Evolutionary conservation across 192 early-diverging fungal genomes (phyloP).

Genomic region (Dimargaris xerosporica): DNA sequence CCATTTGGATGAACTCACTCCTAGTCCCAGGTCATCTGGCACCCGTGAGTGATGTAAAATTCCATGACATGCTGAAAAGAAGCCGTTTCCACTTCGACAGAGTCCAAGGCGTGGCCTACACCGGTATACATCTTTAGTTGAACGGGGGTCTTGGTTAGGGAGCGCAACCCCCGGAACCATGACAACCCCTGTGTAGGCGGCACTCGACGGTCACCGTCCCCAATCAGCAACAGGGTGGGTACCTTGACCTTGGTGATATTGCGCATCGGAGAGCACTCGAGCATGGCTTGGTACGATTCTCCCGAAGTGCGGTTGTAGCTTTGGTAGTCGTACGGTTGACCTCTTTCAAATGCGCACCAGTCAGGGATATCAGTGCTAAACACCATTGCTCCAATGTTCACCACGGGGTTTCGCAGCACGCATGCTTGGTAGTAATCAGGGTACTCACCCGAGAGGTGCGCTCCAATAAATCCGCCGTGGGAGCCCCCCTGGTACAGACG

Average conservation of each 20-base stretch:
- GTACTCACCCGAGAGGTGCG: constrained; percentile 32
- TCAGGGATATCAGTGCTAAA: constrained; percentile 51
- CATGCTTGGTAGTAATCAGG: constrained; percentile 45
- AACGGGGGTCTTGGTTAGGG: constrained; percentile 21
- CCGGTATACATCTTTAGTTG: constrained; percentile 37
- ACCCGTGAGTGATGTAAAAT: constrained; percentile 1
- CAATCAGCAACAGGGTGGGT: constrained; percentile 51
- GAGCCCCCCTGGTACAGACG: constrained; percentile 53
- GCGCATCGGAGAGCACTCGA: constrained; percentile 38
- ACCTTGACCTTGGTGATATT: constrained; percentile 36
- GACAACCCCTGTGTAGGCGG: constrained; percentile 43
- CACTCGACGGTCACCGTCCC: constrained; percentile 51
- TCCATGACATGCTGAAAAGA: constrained; percentile 15
- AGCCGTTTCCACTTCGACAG: constrained; percentile 41
- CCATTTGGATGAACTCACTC: constrained; percentile 4
- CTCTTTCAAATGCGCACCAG: constrained; percentile 60
- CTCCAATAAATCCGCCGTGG: constrained; percentile 54
- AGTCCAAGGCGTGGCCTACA: constrained; percentile 42
- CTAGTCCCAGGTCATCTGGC: not conserved
- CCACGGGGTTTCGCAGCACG: constrained; percentile 60
- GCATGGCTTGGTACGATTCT: constrained; percentile 38
- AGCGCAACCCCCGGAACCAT: constrained; percentile 21
- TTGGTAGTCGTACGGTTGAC: constrained; percentile 34
- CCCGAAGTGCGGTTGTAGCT: constrained; percentile 36
- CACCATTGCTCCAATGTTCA: constrained; percentile 40